Evolutionary conservation across 2,329 filamentous ascomycete genomes (phyloP).

Genomic region (Calonectria pseudoturangicola): DNA sequence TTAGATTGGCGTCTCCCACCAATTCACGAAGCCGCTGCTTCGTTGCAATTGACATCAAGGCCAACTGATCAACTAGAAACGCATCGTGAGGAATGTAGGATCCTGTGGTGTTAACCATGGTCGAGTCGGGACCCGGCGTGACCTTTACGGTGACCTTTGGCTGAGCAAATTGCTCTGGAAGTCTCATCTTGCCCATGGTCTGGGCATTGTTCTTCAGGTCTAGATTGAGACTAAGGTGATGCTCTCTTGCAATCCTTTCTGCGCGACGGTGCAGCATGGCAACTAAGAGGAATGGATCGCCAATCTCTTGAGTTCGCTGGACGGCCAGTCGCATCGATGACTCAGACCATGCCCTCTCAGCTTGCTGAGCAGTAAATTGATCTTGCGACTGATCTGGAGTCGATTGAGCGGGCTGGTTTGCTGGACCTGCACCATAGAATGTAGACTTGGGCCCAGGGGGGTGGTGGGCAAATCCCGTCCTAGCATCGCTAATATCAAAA

Average conservation of each 20-base stretch:
- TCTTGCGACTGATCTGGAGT: conserved; percentile 72
- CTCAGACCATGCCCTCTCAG: conserved; percentile 79
- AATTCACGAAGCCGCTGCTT: conserved; percentile 86
- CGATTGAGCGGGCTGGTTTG: conserved; percentile 76
- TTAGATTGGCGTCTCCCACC: conserved; percentile 83
- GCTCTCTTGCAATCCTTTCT: conserved; percentile 74
- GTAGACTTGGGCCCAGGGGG: conserved; percentile 72
- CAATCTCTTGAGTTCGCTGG: conserved; percentile 80
- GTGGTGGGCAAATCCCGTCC: conserved; percentile 71
- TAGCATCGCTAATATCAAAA: conserved; percentile 67
- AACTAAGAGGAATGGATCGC: conserved; percentile 82
- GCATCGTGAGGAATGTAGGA: conserved; percentile 85
- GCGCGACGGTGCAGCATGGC: conserved; percentile 76
- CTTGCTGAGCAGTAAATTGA: conserved; percentile 78
- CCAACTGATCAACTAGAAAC: conserved; percentile 86
- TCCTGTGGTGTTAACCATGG: conserved; percentile 77
- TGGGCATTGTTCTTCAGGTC: conserved; percentile 70
- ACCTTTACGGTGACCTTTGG: conserved; percentile 73
- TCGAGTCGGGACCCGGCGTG: conserved; percentile 76
- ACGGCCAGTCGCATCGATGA: conserved; percentile 78
- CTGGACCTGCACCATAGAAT: conserved; percentile 79
- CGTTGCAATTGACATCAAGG: conserved; percentile 87
- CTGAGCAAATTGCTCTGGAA: conserved; percentile 68
- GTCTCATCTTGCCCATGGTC: conserved; percentile 68
- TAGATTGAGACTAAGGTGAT: conserved; percentile 73